Evolutionary conservation across 305 asterid genomes (phyloP).

Genomic region (Fraxinus baroniana): DNA sequence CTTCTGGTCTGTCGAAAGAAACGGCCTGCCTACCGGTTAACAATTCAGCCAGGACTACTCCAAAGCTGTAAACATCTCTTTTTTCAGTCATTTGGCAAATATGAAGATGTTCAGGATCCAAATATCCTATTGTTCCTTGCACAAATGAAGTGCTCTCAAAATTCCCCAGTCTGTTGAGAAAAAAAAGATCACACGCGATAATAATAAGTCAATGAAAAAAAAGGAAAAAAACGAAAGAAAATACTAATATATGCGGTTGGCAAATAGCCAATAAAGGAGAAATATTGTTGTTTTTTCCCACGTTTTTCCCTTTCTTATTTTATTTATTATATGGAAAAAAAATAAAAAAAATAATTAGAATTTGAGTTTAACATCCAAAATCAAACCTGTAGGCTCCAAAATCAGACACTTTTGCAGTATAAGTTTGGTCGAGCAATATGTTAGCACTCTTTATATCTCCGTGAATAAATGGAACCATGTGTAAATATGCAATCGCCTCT

Average conservation of each 20-base stretch:
- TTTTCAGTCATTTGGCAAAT: slow-evolving; percentile 7
- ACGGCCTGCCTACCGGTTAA: neutral
- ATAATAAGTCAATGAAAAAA: too few relatives aligned
- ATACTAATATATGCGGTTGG: too few relatives aligned
- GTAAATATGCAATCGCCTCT: neutral
- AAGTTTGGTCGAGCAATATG: slow-evolving; percentile 6
- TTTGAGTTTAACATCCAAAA: neutral
- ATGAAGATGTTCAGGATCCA: slow-evolving; percentile 22
- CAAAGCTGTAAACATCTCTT: slow-evolving; percentile 26
- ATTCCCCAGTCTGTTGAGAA: neutral
- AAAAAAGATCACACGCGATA: neutral
- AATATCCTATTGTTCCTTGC: slow-evolving; percentile 18
- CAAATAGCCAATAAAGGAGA: too few relatives aligned
- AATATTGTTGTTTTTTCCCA: neutral
- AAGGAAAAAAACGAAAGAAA: neutral
- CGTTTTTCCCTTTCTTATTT: neutral
- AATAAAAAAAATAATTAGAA: too few relatives aligned
- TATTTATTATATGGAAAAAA: too few relatives aligned
- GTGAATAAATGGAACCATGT: neutral
- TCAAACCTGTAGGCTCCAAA: slow-evolving; percentile 20
- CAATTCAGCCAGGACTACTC: slow-evolving; percentile 24
- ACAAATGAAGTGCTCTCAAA: neutral
- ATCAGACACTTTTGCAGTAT: slow-evolving; percentile 19
- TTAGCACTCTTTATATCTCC: slow-evolving; percentile 20
- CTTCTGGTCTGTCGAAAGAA: neutral